Evolutionary conservation across 495 filamentous ascomycete species (phyloP), one percentile per base, ranked within the genome.

Genomic region (Lophiostoma macrostomum): DNA sequence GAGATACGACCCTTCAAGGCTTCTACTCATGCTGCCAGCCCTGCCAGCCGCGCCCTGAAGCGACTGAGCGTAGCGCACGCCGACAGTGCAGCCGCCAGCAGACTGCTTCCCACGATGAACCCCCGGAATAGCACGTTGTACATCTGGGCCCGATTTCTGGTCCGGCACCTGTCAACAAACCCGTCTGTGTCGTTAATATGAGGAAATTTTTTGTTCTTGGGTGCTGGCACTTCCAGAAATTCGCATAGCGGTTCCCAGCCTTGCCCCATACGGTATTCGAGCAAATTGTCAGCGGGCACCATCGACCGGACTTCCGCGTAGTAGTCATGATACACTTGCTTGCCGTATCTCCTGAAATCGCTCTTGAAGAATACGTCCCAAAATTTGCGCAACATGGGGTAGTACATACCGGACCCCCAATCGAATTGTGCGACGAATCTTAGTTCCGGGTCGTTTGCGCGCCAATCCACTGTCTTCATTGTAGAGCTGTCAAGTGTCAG

Each of bases 201-300:
- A 6, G 75, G 75, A 58, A 76, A 77, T 25, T 64, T 64, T 53
- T 63, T 58, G 23, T 74, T 76, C 55, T 76, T 67, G 7, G 84
- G 84, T 6, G 81, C 67, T 5, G 74, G 71, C 45, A 80, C 74
- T 30, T 78, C 82, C 0, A 86, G 73, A 69, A 86, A 86, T 47
- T 81, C 72, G 69, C 82, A 85, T 14, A 88, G 72, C 8, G 82
- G 83, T 22, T 64, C 79, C 83, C 83, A 86, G 46, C 84, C 84
- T 36, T 83, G 76, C 38, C 75, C 74, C 55, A 86, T 77, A 59
- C 76, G 74, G 69, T 81, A 86, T 57, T 86, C 82, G 34, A 86
- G 74, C 37, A 86, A 69, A 60, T 70, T 80, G 72, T 67, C 77
- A 74, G 61, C 71, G 8, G 66, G 62, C 39, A 67, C 66, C 11